These are phyloP conservation scores for Tolypocladium nubicola DNA, from an alignment of 2,329 filamentous ascomycete genomes.

Conservation along the genomic window DNA sequence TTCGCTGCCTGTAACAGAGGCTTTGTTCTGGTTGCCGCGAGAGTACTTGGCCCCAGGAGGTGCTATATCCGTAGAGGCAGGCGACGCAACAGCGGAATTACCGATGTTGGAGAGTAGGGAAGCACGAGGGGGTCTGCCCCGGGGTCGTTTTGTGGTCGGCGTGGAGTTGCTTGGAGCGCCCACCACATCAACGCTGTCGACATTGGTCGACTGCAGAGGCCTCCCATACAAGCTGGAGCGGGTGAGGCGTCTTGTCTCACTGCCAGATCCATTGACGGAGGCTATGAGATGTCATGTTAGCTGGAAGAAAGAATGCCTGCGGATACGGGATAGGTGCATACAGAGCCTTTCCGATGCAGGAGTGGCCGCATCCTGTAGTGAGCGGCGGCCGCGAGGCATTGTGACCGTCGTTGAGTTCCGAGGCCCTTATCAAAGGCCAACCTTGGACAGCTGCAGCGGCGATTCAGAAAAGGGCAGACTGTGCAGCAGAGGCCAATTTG, in stretches of 20 bases:
- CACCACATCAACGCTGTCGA: not conserved
- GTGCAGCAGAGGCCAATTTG: not conserved
- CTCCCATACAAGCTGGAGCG: constrained; percentile 13
- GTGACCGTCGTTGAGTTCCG: not conserved
- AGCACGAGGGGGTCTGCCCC: constrained; percentile 13
- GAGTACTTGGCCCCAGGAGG: not conserved
- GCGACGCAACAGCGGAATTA: constrained; percentile 2
- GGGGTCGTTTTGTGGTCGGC: constrained; percentile 5
- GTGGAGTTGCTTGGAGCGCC: not conserved
- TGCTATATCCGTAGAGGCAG: constrained; percentile 1
- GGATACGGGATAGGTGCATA: constrained; percentile 2
- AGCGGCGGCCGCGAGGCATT: constrained; percentile 21
- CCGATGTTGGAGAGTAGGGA: constrained; percentile 8
- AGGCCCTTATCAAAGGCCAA: not conserved
- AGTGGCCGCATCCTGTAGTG: constrained; percentile 8
- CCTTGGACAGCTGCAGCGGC: not conserved
- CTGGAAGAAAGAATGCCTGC: no score
- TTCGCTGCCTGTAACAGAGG: constrained; percentile 11
- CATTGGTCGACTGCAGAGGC: not conserved
- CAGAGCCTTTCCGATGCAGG: constrained; percentile 8
- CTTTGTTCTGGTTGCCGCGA: constrained; percentile 9
- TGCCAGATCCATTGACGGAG: constrained; percentile 8
- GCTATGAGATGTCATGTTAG: constrained; percentile 2
- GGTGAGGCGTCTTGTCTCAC: constrained; percentile 12
- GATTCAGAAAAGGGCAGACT: no score